Evolutionary conservation across 192 early-diverging fungal genomes (phyloP).

Genomic region (Entomortierella beljakovae): DNA sequence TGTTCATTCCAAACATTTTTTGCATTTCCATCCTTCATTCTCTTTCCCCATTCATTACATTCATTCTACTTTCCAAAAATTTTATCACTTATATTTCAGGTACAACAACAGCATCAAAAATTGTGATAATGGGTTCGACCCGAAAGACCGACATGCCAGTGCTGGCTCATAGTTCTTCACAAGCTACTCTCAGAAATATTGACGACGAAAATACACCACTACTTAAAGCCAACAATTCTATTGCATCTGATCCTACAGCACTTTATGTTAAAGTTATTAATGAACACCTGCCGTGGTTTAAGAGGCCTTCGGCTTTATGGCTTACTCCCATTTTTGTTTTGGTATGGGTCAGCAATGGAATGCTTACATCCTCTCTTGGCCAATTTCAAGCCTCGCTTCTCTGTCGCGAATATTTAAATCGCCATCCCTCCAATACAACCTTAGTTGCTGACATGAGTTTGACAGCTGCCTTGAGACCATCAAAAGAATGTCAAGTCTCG

Average conservation of each 20-base stretch:
- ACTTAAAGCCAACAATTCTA: slow-evolving; percentile 2
- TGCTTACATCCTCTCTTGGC: slow-evolving; percentile 35
- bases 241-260: slow-evolving; percentile 1
- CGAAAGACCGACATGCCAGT: background rate
- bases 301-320: slow-evolving; percentile 37
- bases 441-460: background rate
- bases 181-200: slow-evolving; percentile 14
- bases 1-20: too few relatives aligned
- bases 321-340: slow-evolving; percentile 42
- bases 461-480: background rate
- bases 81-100: too few relatives aligned
- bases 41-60: background rate
- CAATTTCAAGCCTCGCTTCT: slow-evolving; percentile 40
- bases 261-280: slow-evolving; percentile 29
- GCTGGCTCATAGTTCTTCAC: slow-evolving; percentile 16
- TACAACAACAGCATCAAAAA: too few relatives aligned
- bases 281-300: slow-evolving; percentile 44
- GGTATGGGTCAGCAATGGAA: slow-evolving; percentile 27
- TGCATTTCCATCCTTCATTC: background rate
- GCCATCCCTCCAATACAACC: slow-evolving; percentile 21
- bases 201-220: slow-evolving; percentile 20
- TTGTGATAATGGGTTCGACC: background rate
- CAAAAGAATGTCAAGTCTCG: slow-evolving; percentile 9
- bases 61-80: background rate
- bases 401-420: slow-evolving; percentile 47